Percentiles rank a stretch among this genome's conserved stretches.
These are phyloP conservation scores for Ambrosiella cleistominuta DNA, from an alignment of 2,329 filamentous ascomycete species.

Conservation along the genomic window DNA sequence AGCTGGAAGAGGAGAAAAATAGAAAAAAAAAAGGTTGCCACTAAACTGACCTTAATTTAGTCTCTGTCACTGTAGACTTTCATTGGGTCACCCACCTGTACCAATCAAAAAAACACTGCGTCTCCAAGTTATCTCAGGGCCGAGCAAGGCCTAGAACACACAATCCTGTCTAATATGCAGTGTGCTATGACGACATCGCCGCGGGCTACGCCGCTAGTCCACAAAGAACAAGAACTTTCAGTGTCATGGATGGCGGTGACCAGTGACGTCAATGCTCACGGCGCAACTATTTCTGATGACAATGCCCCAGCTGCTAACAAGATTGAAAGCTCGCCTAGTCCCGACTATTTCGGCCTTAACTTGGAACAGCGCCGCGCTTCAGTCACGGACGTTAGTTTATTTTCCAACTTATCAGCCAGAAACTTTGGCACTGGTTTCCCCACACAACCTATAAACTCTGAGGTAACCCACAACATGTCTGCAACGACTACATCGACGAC, in stretches of 20 bases:
- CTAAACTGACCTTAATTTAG: not conserved
- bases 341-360: constrained; percentile 74
- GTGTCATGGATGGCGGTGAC: not conserved
- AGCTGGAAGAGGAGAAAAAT: no score
- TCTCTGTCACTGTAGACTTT: not conserved
- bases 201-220: not conserved
- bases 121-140: not conserved
- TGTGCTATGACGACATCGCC: constrained; percentile 9
- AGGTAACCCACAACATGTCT: not conserved
- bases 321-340: constrained; percentile 33
- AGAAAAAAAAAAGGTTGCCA: not conserved
- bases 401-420: constrained; percentile 59
- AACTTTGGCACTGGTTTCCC: constrained; percentile 19
- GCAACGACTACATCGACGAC: no score
- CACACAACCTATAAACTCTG: not conserved
- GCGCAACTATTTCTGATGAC: not conserved
- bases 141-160: not conserved
- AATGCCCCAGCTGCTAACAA: not conserved
- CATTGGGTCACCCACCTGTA: no score
- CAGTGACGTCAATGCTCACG: not conserved
- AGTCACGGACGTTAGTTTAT: constrained; percentile 49
- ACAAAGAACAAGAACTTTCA: not conserved
- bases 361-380: constrained; percentile 45
- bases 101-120: not conserved
- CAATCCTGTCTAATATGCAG: constrained; percentile 1